Conservation (phyloP, 345 rosid genomes). For the Eucalyptus rudis region DNA sequence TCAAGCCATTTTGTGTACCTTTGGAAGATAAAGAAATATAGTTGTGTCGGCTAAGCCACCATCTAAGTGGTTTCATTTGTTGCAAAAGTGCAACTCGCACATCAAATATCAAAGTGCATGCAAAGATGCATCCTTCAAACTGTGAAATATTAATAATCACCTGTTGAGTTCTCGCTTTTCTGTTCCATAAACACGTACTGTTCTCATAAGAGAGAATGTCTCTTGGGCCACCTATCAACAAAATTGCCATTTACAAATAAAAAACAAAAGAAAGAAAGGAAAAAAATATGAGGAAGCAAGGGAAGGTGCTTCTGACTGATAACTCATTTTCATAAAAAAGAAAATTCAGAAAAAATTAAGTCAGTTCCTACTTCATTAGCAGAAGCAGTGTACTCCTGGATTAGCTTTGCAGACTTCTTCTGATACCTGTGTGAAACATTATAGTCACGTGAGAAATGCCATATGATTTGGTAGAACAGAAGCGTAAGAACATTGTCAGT, state of each 20-base stretch:
- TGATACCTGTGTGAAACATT: conserved; percentile 56
- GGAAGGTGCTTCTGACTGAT: not conserved
- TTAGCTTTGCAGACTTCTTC: conserved; percentile 84
- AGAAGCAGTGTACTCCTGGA: conserved; percentile 83
- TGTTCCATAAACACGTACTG: conserved; percentile 92
- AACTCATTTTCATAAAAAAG: not conserved
- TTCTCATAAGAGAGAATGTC: conserved; percentile 94
- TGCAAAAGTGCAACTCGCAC: not conserved
- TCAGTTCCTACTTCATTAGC: conserved; percentile 66
- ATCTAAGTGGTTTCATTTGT: not conserved
- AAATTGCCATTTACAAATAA: not conserved
- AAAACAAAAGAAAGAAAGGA: not conserved
- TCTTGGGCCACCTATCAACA: conserved; percentile 81
- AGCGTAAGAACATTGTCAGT: not conserved
- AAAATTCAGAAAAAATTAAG: not conserved
- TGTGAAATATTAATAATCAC: conserved; percentile 10
- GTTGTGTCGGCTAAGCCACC: not conserved
- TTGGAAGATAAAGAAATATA: not conserved
- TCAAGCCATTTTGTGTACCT: conserved; percentile 80
- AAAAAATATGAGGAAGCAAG: not conserved
- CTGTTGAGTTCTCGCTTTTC: conserved; percentile 70
- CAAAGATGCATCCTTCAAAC: not conserved
- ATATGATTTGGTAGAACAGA: not conserved
- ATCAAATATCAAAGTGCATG: not conserved
- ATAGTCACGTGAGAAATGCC: not conserved